phyloP scores from a whole-genome alignment of 495 filamentous ascomycete genomes.

The Thermothielavioides terrestris region DNA sequence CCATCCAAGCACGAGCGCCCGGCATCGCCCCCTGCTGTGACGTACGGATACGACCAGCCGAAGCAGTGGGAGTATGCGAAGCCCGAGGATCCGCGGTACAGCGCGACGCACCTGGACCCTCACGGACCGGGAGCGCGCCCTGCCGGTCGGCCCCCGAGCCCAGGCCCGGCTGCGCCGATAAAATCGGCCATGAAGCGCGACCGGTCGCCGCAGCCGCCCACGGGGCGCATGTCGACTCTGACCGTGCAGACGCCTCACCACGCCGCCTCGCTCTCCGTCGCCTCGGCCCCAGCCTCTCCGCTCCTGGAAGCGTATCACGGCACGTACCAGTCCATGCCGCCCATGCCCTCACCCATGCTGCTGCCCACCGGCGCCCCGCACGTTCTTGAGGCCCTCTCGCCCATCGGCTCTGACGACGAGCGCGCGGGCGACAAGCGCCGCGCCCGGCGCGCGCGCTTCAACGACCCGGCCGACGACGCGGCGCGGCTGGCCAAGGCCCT shows the following conservation, averaged over 20 bases:
- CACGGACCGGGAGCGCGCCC: conserved; percentile 15
- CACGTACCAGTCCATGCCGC: conserved; percentile 90
- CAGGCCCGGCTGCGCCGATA: conserved; percentile 15
- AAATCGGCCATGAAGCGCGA: conserved; percentile 35
- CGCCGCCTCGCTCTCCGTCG: conserved; percentile 32
- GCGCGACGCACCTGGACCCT: conserved; percentile 12
- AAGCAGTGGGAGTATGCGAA: conserved; percentile 44
- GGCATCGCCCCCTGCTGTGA: conserved; percentile 20
- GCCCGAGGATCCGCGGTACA: conserved; percentile 40
- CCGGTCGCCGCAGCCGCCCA: conserved; percentile 41
- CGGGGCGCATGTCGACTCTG: conserved; percentile 38
- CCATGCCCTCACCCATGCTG: conserved; percentile 74
- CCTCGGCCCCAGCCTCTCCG: conserved; percentile 66
- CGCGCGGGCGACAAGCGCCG: conserved; percentile 31
- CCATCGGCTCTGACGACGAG: conserved; percentile 36
- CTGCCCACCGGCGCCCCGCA: conserved; percentile 28
- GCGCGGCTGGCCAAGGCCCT: conserved; percentile 65
- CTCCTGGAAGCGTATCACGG: conserved; percentile 88
- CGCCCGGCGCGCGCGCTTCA: conserved; percentile 53
- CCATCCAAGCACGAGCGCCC: conserved; percentile 23
- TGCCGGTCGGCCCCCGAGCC: conserved; percentile 22
- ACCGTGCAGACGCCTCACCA: conserved; percentile 36
- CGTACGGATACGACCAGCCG: conserved; percentile 40
- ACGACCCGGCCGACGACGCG: conserved; percentile 75
- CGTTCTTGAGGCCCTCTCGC: conserved; percentile 36